These are phyloP conservation scores for Triangularia setosa DNA, from an alignment of 2,329 filamentous ascomycete genomes.

Conservation along the genomic window DNA sequence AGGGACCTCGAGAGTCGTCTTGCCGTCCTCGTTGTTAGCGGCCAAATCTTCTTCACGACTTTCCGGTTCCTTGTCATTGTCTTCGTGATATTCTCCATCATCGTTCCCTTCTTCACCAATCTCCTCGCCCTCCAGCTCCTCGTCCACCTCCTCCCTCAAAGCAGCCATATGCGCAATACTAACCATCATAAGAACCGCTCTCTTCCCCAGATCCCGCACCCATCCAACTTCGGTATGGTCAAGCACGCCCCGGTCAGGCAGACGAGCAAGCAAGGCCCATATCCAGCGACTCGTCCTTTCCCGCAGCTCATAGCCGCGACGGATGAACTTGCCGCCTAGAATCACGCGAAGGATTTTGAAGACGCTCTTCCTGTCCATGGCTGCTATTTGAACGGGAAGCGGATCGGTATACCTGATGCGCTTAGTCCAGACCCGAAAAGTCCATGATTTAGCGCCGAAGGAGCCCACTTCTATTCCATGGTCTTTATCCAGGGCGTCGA, in stretches of 20 bases:
- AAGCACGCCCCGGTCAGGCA: constrained; percentile 71
- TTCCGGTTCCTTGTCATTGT: constrained; percentile 14
- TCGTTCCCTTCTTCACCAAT: constrained; percentile 24
- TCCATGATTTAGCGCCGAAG: constrained; percentile 49
- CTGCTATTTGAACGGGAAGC: constrained; percentile 54
- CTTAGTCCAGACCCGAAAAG: constrained; percentile 49
- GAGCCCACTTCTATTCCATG: constrained; percentile 53
- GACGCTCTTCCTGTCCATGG: constrained; percentile 63
- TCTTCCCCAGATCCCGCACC: constrained; percentile 75
- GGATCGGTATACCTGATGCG: constrained; percentile 53
- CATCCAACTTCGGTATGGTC: constrained; percentile 70
- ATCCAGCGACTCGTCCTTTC: constrained; percentile 75
- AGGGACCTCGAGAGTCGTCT: not conserved
- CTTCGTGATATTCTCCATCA: constrained; percentile 27
- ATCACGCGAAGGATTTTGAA: constrained; percentile 64
- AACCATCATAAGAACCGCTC: constrained; percentile 60
- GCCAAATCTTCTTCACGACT: constrained; percentile 11
- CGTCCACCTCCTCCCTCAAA: constrained; percentile 37
- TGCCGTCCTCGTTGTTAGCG: not conserved
- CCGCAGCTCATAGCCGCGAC: constrained; percentile 54
- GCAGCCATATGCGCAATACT: constrained; percentile 52
- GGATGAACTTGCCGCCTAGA: constrained; percentile 60
- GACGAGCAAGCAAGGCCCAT: constrained; percentile 74
- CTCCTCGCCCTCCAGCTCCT: constrained; percentile 30
- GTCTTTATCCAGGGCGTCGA: constrained; percentile 49